Evolutionary conservation across 140 eudicot genomes (phyloP), one percentile per base, ranked within the genome.

Genomic region (Bidens hawaiensis): DNA sequence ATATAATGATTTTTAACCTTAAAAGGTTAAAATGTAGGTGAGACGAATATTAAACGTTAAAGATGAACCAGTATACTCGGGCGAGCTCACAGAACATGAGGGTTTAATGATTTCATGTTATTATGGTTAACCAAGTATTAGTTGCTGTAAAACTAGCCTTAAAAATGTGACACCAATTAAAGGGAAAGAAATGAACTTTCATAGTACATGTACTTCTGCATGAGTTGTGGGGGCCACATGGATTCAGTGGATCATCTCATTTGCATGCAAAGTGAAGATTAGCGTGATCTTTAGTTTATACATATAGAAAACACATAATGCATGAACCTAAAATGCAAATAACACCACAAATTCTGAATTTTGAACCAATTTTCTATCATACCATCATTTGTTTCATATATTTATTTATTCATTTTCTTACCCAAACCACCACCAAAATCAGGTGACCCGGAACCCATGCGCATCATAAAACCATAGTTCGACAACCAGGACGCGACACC

Each of bases 211-310:
- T 57, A 60, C 33, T 34, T 59, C 38, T 33, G 68, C 56, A 57
- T 64, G 67, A 38, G 48, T 8, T 48, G 75, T 60, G 55, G 54
- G 68, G 67, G 60, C n/a, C 63, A 60, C 34, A 34, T 60, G 41
- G 23, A 52, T 18, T 71, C 69, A 74, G 78, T 66, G 56, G 55
- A 38, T 65, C 69, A 66, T 74, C 38, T 57, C 51, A 66, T 74
- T 74, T 74, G 78, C 74, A 74, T 74, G 78, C 69, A 64, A 52
- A 49, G n/a, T 14, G 22, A 34, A 25, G 10, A 49, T 50, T 47
- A 55, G 75, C 60, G 68, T 69, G 75, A 69, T 60, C 60, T 54
- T 52, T 49, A 70, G 33, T 25, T 47, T 22, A 59, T 70, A 58
- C 60, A 69, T 17, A 1, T 69, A 46, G 2, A 69, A 33, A 72